Conservation (phyloP, 2,329 filamentous ascomycete species). For the Shiraia sp. region DNA sequence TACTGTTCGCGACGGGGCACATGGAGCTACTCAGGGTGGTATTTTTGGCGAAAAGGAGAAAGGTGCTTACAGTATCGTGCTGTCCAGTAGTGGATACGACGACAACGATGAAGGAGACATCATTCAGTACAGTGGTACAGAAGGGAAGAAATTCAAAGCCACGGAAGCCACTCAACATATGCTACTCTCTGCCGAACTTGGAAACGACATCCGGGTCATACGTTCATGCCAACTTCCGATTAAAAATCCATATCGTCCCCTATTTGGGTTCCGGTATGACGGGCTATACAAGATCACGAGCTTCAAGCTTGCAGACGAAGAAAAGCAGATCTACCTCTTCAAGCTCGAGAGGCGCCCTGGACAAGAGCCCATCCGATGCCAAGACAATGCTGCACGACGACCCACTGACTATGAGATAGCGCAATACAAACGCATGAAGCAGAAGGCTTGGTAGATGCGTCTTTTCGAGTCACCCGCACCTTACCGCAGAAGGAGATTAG, state of each 20-base stretch:
- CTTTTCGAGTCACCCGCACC: background rate
- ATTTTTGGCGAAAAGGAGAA: constrained; percentile 53
- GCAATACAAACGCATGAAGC: constrained; percentile 25
- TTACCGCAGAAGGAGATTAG: too few relatives aligned
- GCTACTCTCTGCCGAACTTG: constrained; percentile 43
- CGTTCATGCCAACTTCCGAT: constrained; percentile 48
- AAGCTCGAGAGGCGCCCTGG: constrained; percentile 47
- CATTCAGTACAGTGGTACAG: constrained; percentile 59
- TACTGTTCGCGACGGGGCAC: constrained; percentile 58
- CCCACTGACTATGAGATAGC: constrained; percentile 42
- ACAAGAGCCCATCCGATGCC: constrained; percentile 54
- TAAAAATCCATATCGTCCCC: constrained; percentile 50
- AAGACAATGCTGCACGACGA: constrained; percentile 48
- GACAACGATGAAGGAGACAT: constrained; percentile 56
- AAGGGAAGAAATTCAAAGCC: constrained; percentile 32
- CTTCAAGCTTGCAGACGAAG: constrained; percentile 45
- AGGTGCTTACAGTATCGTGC: constrained; percentile 61
- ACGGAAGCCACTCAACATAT: constrained; percentile 50
- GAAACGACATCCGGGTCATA: constrained; percentile 55
- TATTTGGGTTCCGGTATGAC: constrained; percentile 59
- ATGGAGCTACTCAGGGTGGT: constrained; percentile 51
- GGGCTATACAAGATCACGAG: constrained; percentile 57
- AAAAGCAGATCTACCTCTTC: constrained; percentile 54
- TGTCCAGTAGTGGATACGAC: constrained; percentile 54
- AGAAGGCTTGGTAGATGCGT: constrained; percentile 6